phyloP scores from a whole-genome alignment of 768 basidiomycete species.

The Psilocybe subaeruginosa region DNA sequence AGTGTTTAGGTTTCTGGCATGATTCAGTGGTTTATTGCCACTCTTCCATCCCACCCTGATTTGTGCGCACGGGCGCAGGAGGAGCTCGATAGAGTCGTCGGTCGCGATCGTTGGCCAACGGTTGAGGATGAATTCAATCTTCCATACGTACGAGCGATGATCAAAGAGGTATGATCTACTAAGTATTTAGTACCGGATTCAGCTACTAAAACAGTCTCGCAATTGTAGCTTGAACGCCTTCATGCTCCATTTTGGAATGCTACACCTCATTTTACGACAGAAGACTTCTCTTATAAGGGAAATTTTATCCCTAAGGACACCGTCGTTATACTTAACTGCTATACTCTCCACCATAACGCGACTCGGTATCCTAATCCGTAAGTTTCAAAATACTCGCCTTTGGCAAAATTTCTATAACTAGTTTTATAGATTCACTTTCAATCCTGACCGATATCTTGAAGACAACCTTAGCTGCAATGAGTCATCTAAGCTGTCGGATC shows the following conservation, averaged over 20 bases:
- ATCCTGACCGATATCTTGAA: constrained; percentile 47
- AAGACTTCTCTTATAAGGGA: constrained; percentile 42
- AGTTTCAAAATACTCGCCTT: background rate
- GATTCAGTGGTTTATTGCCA: constrained; percentile 37
- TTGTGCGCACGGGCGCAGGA: constrained; percentile 18
- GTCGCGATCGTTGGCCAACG: constrained; percentile 22
- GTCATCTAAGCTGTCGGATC: constrained; percentile 41
- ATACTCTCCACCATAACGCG: constrained; percentile 34
- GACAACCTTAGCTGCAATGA: constrained; percentile 38
- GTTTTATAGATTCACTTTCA: constrained; percentile 4
- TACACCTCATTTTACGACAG: constrained; percentile 36
- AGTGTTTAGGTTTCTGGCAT: constrained; percentile 29
- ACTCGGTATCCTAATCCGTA: constrained; percentile 37
- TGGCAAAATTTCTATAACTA: background rate
- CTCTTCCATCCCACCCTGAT: constrained; percentile 26
- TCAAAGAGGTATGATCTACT: constrained; percentile 18
- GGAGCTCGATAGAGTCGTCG: constrained; percentile 30
- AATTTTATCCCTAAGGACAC: constrained; percentile 41
- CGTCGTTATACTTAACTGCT: constrained; percentile 41
- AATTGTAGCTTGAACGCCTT: constrained; percentile 33
- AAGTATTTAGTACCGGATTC: background rate
- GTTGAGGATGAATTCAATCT: constrained; percentile 19
- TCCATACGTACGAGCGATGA: constrained; percentile 26
- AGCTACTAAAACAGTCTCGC: constrained; percentile 1
- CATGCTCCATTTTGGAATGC: constrained; percentile 40